Base-by-base conservation (phyloP, 192 early-diverging fungal genomes). In the Coemansia sp. region DNA sequence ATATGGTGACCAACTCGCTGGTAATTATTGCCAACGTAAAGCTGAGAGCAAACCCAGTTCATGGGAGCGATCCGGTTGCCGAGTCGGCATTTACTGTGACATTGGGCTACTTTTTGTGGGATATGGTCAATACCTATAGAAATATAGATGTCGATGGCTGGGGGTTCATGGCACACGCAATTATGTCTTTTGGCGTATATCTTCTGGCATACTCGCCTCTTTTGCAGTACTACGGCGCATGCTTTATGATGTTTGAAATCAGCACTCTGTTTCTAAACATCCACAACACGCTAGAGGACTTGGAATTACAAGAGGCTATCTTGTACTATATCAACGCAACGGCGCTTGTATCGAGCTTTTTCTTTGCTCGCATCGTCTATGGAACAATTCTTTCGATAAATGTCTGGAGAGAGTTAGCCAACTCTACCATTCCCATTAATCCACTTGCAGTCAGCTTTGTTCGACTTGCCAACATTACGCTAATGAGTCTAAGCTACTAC, bases 61-160 rank as follows among this genome's bases (percentile, higher is more conserved):
- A 90, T 76, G 93, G 93, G 16, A 91, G 89, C 65, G 85, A 86
- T 52, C 66, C 71, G n/a, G 86, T 88, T 73, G 89, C 90, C 5
- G 92, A 90, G 27, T 87, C 88, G 18, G 89, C 91, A 31, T 93
- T 91, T 72, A 86, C 94, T 12, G 76, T 97, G 18, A 86, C 92
- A 29, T 88, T 91, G 62, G 94, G 95, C 82, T 93, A 95, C 76
- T 98, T 98, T 79, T 71, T 95, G 39, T 98, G 96, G 96, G 96
- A 98, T 78, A 88, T 90, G 0, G 40, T 93, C 58, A 79, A 90
- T 36, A 90, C 87, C 6, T 76, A 94, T 43, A 77, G 80, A 38
- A 83, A 94, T 65, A 64, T 92, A n/a, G 87, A 88, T 52, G 73
- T 91, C 47, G 87, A 89, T 74, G 95, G 92, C 18, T 64, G 90